A percentile compares a stretch with the other conserved stretches of the same genome.
Evolutionary conservation across 805 yeast species (phyloP).

Genomic region (Metschnikowia cerradonensis): DNA sequence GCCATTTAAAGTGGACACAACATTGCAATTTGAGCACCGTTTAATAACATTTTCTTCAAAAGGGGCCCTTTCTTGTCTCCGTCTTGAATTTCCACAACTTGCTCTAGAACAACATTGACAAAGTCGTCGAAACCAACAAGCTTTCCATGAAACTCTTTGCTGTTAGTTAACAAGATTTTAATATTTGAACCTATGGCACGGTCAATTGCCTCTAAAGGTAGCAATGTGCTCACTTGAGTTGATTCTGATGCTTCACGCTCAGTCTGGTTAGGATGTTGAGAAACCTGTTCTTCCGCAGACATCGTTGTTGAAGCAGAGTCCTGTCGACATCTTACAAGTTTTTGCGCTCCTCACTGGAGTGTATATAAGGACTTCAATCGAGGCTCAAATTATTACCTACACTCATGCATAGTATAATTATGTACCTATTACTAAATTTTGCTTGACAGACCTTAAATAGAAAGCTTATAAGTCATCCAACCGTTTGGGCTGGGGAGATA

Average conservation of each 20-base stretch:
- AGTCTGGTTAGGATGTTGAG: not conserved
- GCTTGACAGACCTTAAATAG: not conserved
- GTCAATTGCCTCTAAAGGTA: constrained; percentile 86
- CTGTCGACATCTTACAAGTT: not conserved
- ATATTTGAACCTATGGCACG: constrained; percentile 78
- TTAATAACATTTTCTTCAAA: constrained; percentile 57
- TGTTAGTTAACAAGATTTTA: constrained; percentile 60
- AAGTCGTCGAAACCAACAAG: constrained; percentile 92
- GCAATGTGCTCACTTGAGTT: constrained; percentile 20
- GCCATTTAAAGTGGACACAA: constrained; percentile 22
- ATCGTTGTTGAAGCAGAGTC: not conserved
- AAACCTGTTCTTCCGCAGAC: not conserved
- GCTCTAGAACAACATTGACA: constrained; percentile 83
- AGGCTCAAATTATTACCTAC: not conserved
- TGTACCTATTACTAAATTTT: not conserved
- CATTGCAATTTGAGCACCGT: constrained; percentile 73
- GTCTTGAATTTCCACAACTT: constrained; percentile 60
- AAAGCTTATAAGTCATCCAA: not conserved
- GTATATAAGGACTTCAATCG: not conserved
- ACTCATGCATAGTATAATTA: not conserved
- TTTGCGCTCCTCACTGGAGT: constrained; percentile 2
- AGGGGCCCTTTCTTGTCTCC: constrained; percentile 44
- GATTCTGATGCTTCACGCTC: not conserved
- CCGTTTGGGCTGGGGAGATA: not conserved
- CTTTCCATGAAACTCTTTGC: constrained; percentile 82